phyloP scores from a whole-genome alignment of 495 filamentous ascomycete species.

The Xylaria scruposa region DNA sequence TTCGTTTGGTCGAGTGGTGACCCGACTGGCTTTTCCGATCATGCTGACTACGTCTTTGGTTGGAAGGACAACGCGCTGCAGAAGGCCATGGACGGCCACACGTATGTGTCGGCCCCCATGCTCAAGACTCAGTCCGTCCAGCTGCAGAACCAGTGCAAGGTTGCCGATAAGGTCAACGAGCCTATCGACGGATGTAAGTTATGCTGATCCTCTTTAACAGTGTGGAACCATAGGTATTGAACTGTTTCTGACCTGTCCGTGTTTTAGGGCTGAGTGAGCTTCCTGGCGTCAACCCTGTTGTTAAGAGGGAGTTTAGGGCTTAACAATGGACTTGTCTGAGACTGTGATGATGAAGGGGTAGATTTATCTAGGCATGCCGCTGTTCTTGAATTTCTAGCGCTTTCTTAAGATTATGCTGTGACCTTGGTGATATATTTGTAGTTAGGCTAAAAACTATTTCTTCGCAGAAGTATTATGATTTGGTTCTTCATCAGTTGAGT shows the following conservation, averaged over 20 bases:
- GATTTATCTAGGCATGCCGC: not conserved
- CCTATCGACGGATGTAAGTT: constrained; percentile 44
- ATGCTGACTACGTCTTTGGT: constrained; percentile 45
- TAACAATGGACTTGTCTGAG: not conserved
- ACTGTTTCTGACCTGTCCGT: not conserved
- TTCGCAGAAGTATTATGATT: too few species aligned
- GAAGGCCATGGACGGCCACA: constrained; percentile 41
- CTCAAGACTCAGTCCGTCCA: constrained; percentile 41
- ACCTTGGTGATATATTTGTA: not conserved
- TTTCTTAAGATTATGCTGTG: not conserved
- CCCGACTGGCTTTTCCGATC: constrained; percentile 42
- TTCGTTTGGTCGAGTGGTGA: constrained; percentile 55
- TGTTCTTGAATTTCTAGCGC: not conserved
- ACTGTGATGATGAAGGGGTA: not conserved
- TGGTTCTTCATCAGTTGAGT: too few species aligned
- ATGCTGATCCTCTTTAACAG: not conserved
- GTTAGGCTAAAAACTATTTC: not conserved
- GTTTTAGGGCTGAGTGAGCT: constrained; percentile 22
- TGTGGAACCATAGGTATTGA: too few species aligned
- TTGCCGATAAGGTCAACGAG: constrained; percentile 41
- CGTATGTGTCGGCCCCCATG: constrained; percentile 41
- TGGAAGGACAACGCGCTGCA: constrained; percentile 45
- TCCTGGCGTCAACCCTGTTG: constrained; percentile 19
- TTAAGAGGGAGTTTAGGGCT: constrained; percentile 21
- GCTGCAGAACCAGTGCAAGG: constrained; percentile 42